Evolutionary conservation across 768 basidiomycete genomes (phyloP), one percentile per base, ranked within the genome.

Genomic region (Podaxis sp.): DNA sequence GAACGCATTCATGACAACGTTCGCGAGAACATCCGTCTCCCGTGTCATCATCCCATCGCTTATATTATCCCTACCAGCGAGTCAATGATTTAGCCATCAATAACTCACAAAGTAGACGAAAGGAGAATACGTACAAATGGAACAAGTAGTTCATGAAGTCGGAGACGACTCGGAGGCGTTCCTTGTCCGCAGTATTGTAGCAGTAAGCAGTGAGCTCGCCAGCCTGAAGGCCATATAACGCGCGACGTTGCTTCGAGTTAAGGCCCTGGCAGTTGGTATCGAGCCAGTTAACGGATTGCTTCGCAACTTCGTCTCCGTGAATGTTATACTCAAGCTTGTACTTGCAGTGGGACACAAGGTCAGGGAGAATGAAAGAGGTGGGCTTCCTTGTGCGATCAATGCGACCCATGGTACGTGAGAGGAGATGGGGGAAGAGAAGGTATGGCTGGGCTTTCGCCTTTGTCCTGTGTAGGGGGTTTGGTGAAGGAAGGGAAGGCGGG

Each of bases 21-120:
- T 74, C 32, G 86, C 79, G 57, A 89, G 75, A 16, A 77, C 75
- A 62, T 80, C 77, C 4, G 87, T 84, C 52, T 86, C 82, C 36
- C 79, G 75, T 57, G 82, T 81, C 77, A 87, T 83, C 87, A 90
- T 88, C 55, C 88, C 87, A 67, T 91, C 89, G 67, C 87, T 89
- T 69, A 91, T 82, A 69, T 92, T 85, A 69, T 92, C 90, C 38
- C 80, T 81, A 63, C 13, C 65, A 52, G 16, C 11, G 61, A 37
- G 59, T 50, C 37, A 28, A 58, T 63, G 50, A 61, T 23, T 18
- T 55, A 62, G 35, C 21, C 57, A 57, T 60, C 52, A 63, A 56
- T 48, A 59, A 44, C 60, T 59, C 61, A 46, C 57, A 35, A 56
- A 63, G 57, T 32, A 44, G 62, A 52, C 59, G 53, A 60, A 55